Evolutionary conservation across 768 basidiomycete genomes (phyloP).

Genomic region (Chiua virens): DNA sequence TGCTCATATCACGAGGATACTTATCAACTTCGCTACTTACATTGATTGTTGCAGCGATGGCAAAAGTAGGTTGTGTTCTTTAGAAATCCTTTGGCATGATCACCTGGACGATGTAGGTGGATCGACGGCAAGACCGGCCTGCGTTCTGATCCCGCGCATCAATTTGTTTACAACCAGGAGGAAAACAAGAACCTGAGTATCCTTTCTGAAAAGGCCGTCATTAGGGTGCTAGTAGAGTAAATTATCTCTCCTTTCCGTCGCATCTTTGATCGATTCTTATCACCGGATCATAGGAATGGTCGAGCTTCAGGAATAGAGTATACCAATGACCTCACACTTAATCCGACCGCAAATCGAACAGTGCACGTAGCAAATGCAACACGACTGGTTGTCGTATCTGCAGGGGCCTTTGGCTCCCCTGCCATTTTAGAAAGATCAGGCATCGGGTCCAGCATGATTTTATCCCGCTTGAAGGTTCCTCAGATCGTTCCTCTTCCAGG

Average conservation of each 20-base stretch:
- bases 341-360: constrained; percentile 23
- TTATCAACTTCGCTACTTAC: neutral
- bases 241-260: constrained; percentile 7
- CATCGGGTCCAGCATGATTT: constrained; percentile 54
- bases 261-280: neutral
- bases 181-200: constrained; percentile 44
- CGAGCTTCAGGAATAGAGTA: constrained; percentile 53
- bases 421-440: constrained; percentile 63
- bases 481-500: constrained; percentile 65
- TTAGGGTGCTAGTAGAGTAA: constrained; percentile 51
- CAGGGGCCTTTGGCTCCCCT: constrained; percentile 56
- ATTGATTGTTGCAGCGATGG: constrained; percentile 43
- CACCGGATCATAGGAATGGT: constrained; percentile 17
- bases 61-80: constrained; percentile 40
- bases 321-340: constrained; percentile 30
- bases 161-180: constrained; percentile 50
- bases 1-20: neutral
- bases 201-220: constrained; percentile 40
- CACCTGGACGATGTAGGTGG: constrained; percentile 40
- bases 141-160: constrained; percentile 56
- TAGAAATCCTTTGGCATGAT: neutral
- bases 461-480: constrained; percentile 48
- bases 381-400: constrained; percentile 48
- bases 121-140: constrained; percentile 49
- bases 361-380: constrained; percentile 35